These are phyloP conservation scores for Hypomyces rosellus DNA, from an alignment of 2,329 filamentous ascomycete genomes.

Conservation along the genomic window DNA sequence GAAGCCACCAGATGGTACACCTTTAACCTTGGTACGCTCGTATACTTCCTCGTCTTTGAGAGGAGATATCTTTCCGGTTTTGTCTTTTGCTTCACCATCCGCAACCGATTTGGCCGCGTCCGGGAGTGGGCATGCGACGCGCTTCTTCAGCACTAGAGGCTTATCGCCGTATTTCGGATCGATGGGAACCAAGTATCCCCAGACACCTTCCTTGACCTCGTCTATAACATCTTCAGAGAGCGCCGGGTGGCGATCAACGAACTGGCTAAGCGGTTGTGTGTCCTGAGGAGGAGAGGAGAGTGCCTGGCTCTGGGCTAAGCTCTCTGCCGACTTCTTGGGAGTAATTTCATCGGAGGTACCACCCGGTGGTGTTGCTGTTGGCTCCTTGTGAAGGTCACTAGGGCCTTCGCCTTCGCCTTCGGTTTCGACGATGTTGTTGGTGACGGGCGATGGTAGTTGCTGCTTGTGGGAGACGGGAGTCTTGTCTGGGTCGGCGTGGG, in stretches of 20 bases:
- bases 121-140: slow-evolving; percentile 61
- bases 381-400: slow-evolving; percentile 56
- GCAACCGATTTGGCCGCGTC: slow-evolving; percentile 33
- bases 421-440: slow-evolving; percentile 37
- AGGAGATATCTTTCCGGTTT: slow-evolving; percentile 35
- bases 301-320: slow-evolving; percentile 37
- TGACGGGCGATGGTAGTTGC: slow-evolving; percentile 77
- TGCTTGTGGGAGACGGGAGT: slow-evolving; percentile 57
- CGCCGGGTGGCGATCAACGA: slow-evolving; percentile 62
- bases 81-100: slow-evolving; percentile 25
- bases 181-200: slow-evolving; percentile 88
- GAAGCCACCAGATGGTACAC: slow-evolving; percentile 71
- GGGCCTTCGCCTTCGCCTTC: slow-evolving; percentile 31
- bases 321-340: slow-evolving; percentile 45
- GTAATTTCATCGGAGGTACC: slow-evolving; percentile 49
- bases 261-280: slow-evolving; percentile 59
- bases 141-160: slow-evolving; percentile 66
- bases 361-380: slow-evolving; percentile 63
- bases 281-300: slow-evolving; percentile 60
- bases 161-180: slow-evolving; percentile 61
- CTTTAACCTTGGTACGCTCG: slow-evolving; percentile 55
- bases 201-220: slow-evolving; percentile 78
- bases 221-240: slow-evolving; percentile 80
- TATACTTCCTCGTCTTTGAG: slow-evolving; percentile 52
- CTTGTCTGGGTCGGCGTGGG: slow-evolving; percentile 45